These are phyloP conservation scores for Afroboletus lepidellus DNA, from an alignment of 1,284 basidiomycete species.

Conservation along the genomic window DNA sequence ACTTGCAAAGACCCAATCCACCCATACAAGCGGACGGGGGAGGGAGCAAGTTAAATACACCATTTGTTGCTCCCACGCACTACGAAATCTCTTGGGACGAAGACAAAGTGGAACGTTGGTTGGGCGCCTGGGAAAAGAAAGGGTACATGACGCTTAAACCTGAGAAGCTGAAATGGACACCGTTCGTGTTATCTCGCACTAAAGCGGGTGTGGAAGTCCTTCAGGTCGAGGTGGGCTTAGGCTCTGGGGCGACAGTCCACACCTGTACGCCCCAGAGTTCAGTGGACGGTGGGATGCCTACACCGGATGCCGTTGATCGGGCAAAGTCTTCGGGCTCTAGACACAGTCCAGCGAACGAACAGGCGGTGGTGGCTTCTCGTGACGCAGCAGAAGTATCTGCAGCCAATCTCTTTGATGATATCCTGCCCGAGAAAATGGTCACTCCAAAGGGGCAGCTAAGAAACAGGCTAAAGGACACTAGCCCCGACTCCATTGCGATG, in stretches of 20 bases:
- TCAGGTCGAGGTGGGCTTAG: slow-evolving; percentile 28
- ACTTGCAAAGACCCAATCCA: slow-evolving; percentile 58
- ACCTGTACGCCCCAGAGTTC: slow-evolving; percentile 23
- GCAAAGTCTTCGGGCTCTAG: slow-evolving; percentile 19
- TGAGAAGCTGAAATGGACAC: slow-evolving; percentile 92
- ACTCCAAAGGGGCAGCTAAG: slow-evolving; percentile 23
- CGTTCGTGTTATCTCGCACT: slow-evolving; percentile 75
- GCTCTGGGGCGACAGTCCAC: slow-evolving; percentile 19
- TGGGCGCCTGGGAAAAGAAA: slow-evolving; percentile 76
- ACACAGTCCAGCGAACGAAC: slow-evolving; percentile 16
- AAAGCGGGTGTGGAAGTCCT: slow-evolving; percentile 43
- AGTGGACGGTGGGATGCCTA: slow-evolving; percentile 28
- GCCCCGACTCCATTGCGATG: slow-evolving; percentile 14
- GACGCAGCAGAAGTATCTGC: slow-evolving; percentile 22
- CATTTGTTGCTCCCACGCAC: slow-evolving; percentile 67
- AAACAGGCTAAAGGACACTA: slow-evolving; percentile 13
- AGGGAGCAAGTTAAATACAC: slow-evolving; percentile 40
- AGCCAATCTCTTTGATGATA: slow-evolving; percentile 34
- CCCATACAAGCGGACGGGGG: slow-evolving; percentile 48
- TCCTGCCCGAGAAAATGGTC: slow-evolving; percentile 16
- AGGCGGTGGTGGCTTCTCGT: neutral
- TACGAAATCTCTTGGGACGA: slow-evolving; percentile 81
- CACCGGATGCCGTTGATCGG: slow-evolving; percentile 17
- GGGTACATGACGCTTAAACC: slow-evolving; percentile 80
- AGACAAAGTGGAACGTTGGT: slow-evolving; percentile 63